Base-by-base conservation (phyloP, 169 alveolate species). In the Plasmodium gaboni region DNA sequence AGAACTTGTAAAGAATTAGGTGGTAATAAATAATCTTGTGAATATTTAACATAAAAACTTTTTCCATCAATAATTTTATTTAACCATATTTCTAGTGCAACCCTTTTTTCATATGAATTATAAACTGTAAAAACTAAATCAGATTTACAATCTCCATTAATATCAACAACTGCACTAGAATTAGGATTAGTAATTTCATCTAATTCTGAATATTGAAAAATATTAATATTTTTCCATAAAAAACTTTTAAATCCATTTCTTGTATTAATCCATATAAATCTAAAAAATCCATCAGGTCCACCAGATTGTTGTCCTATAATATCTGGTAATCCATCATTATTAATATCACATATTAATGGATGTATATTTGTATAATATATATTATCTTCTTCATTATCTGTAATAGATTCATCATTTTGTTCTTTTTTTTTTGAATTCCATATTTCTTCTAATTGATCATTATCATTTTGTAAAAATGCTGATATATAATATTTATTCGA, bases 131-230 rank as follows among this genome's bases (percentile, higher is more conserved):
- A 94, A 1, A 95, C 96, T 60, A 95, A 83, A 76, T 95, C 97
- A 1, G 97, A 86, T 67, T 97, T 95, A 70, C 97, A 95, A 73
- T 95, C 97, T 7, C 97, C 97, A 68, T 95, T 93, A 74, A 95
- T 91, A 85, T 95, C 97, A 53, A 95, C 96, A 63, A 95, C 93
- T 13, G 97, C 96, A 15, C 95, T 93, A 9, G 97, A 94, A 78
- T 95, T 96, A 38, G 95, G 97, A 38, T 88, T 78, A 15, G 91
- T 93, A 67, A 93, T 94, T 86, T 88, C 76, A 7, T 48, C 61
- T n/a, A 78, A 63, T 17, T 88, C 93, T 73, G 24, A 51, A 22
- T 93, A 92, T 46, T 51, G 64, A 51, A 93, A 69, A 44, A 50
- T 55, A 15, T 94, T 91, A 13, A 92, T 57, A 65, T 51, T 48